phyloP scores from a whole-genome alignment of 2,329 filamentous ascomycete genomes.

The Aquanectria penicillioides region DNA sequence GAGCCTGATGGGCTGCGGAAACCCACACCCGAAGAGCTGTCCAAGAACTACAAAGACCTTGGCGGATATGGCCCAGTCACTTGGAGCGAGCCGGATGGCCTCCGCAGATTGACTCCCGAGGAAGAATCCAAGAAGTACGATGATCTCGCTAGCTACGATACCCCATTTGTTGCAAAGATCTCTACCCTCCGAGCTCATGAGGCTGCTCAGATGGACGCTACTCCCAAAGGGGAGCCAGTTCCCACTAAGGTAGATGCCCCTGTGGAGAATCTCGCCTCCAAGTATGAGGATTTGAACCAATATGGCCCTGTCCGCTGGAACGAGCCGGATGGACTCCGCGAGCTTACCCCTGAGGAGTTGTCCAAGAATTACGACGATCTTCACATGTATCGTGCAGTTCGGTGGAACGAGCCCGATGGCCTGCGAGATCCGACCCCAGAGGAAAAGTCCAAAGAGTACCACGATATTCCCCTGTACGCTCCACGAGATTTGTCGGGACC shows the following conservation, averaged over 20 bases:
- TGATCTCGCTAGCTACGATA: slow-evolving; percentile 50
- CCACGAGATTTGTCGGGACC: slow-evolving; percentile 36
- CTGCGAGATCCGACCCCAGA: slow-evolving; percentile 43
- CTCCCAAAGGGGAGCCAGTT: slow-evolving; percentile 49
- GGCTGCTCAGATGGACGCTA: slow-evolving; percentile 42
- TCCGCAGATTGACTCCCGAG: slow-evolving; percentile 41
- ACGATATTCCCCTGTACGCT: slow-evolving; percentile 49
- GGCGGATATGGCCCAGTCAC: slow-evolving; percentile 48
- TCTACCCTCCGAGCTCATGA: slow-evolving; percentile 42
- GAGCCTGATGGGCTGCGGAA: slow-evolving; percentile 45
- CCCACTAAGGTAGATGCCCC: slow-evolving; percentile 47
- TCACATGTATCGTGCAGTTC: slow-evolving; percentile 47
- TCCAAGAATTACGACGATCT: slow-evolving; percentile 53
- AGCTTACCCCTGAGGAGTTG: slow-evolving; percentile 46
- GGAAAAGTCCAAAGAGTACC: slow-evolving; percentile 53
- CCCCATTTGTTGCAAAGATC: slow-evolving; percentile 48
- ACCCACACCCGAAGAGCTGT: slow-evolving; percentile 45
- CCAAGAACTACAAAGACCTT: slow-evolving; percentile 54
- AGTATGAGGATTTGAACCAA: slow-evolving; percentile 55
- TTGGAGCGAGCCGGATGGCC: slow-evolving; percentile 46
- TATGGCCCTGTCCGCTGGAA: slow-evolving; percentile 52
- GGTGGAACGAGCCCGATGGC: slow-evolving; percentile 51
- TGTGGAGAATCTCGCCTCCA: slow-evolving; percentile 39
- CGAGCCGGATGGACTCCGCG: slow-evolving; percentile 51
- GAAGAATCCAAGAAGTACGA: slow-evolving; percentile 44